Evolutionary conservation across 805 yeast species (phyloP), one percentile per base, ranked within the genome.

Genomic region (Tetrapisispora pingtungensis): DNA sequence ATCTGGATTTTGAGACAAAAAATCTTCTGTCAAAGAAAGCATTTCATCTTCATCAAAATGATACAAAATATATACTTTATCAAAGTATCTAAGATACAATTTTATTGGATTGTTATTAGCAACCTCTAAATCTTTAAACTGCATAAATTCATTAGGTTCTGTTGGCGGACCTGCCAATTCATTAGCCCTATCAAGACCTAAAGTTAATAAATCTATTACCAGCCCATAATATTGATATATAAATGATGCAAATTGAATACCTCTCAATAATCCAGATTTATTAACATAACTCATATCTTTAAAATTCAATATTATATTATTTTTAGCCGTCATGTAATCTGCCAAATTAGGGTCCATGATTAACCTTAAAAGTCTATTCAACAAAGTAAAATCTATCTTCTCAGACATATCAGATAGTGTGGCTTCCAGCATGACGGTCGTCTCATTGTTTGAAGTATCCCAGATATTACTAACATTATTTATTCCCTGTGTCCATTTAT

Each of bases 261-360:
- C 99, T 40, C 95, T 74, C 15, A 93, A 65, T 46, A 93, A 63
- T 18, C 99, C 99, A 58, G 79, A 79, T 54, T 84, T 87, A 64
- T 93, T 90, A 17, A 85, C 80, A 61, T 88, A 95, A 49, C 80
- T 83, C 99, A 93, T 93, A 59, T 93, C 99, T 61, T 93, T 93
- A 64, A 81, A 94, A 1, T 87, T 73, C 18, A 93, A 56, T 19
- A 78, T 74, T 18, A 89, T 78, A 56, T 93, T 93, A 66, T 87
- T 87, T 61, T 89, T 89, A 0, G 97, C 81, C 1, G 95, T 82
- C 54, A 93, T 82, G 59, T 93, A 93, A 64, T 93, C 97, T 3
- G 97, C 98, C 55, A 93, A 77, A 52, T 83, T 84, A 1, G 95
- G 82, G 57, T 93, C 98, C 52, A 88, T 78, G 33, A 93, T 73